These are phyloP conservation scores for Hypoxylon sp. DNA, from an alignment of 2,329 filamentous ascomycete genomes.

Conservation along the genomic window DNA sequence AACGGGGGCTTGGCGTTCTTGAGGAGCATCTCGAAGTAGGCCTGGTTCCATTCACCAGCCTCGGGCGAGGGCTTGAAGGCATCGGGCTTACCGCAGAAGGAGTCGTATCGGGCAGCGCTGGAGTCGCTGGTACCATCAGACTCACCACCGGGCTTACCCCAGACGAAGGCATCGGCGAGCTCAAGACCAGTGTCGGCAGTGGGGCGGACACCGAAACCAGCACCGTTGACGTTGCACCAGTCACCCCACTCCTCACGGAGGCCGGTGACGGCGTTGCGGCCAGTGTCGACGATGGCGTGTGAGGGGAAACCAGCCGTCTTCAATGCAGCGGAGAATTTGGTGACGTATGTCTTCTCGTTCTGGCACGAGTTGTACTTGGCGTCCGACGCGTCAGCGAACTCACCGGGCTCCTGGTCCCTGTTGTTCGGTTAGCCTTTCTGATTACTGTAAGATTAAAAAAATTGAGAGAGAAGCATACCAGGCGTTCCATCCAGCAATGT, in stretches of 20 bases:
- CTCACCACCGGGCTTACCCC: constrained; percentile 73
- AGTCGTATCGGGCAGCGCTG: constrained; percentile 65
- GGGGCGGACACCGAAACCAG: constrained; percentile 71
- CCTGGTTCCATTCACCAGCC: constrained; percentile 79
- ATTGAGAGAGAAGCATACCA: constrained; percentile 59
- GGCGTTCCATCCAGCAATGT: constrained; percentile 71
- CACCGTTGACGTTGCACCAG: constrained; percentile 73
- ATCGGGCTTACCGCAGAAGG: constrained; percentile 68
- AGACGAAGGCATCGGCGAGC: constrained; percentile 73
- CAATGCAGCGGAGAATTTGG: constrained; percentile 77
- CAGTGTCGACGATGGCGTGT: constrained; percentile 56
- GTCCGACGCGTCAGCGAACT: constrained; percentile 57
- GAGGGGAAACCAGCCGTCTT: constrained; percentile 63
- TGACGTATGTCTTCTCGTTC: constrained; percentile 71
- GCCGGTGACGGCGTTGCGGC: constrained; percentile 63
- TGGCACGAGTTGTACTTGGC: constrained; percentile 65
- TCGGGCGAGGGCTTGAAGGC: constrained; percentile 77
- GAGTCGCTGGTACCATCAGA: constrained; percentile 62
- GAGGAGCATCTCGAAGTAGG: constrained; percentile 71
- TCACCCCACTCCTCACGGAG: constrained; percentile 69
- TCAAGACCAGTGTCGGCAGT: constrained; percentile 68
- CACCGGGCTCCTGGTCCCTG: constrained; percentile 53
- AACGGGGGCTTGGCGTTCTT: constrained; percentile 69
- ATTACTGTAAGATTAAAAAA: neutral
- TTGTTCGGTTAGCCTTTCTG: constrained; percentile 20